Base-by-base conservation (phyloP, 495 filamentous ascomycete species). In the Pyrenula massariospora region DNA sequence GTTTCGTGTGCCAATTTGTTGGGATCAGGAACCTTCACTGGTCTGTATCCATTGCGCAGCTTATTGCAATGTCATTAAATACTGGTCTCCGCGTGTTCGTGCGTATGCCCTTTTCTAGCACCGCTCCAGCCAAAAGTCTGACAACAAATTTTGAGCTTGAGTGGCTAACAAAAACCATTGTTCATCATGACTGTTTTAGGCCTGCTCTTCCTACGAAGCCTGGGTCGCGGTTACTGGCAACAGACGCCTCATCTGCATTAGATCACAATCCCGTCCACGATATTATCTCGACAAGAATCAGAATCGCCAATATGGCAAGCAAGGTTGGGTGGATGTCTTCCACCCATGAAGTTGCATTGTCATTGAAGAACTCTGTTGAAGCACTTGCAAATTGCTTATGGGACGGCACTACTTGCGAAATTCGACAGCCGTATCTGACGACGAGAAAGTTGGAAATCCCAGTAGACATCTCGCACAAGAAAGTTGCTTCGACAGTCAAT, bases 1-100 rank as follows among this genome's bases (percentile, higher is more conserved):
- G 77, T 1, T 81, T 78, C 49, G 59, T 79, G 24, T 53, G 69
- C 3, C 76, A 81, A 58, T 81, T 81, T 56, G 61, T 75, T 3
- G 78, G 78, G 1, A 57, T 78, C 2, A 68, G 77, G 48, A 74
- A 71, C 0, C 64, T 81, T 22, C 71, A 79, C 53, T 70, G 76
- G 21, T 74, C 73, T n/a, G 70, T 74, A 3, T 72, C 72, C n/a
- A 57, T 79, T 2, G 65, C 74, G 22, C 71, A 78, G 48, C 59
- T 80, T 22, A 70, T 65, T 0, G 71, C 73, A 0, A 78, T 71
- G 0, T 57, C 76, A 2, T 12, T 73, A 12, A 80, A 80, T 77
- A 66, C 74, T 11, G 50, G 70, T 19, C 56, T 78, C 2, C 68
- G 78, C 56, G 72, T 73, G 12, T 71, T 66, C 48, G 65, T 79